Evolutionary conservation across 768 basidiomycete species (phyloP), one percentile per base, ranked within the genome.

Genomic region (Chalciporus pseudorubinellus): DNA sequence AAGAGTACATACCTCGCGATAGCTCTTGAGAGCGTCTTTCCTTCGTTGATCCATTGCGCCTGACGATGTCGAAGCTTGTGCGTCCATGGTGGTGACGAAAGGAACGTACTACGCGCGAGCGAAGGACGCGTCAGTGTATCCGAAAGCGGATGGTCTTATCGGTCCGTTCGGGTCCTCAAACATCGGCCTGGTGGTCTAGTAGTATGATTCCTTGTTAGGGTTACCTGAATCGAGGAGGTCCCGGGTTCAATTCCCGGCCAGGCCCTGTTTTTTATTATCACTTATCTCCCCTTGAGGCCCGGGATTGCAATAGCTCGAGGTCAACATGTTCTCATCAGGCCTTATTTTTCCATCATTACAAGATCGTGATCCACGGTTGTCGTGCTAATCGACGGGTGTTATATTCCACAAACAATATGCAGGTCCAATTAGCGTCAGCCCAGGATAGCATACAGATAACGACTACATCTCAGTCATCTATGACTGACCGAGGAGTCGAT

Each of bases 1-100:
- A n/a, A n/a, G n/a, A n/a, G n/a, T n/a, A n/a, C n/a, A 21, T 57
- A 89, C 90, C 52, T 88, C 87, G 52, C 91, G 78, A 63, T 92
- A 92, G 31, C 74, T 78, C 59, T 83, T 89, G 12, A 92, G 77
- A 11, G 88, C 87, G 72, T 87, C 84, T 55, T 77, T 75, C 63
- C 84, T 79, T 50, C 87, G 81, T 59, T 86, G 80, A 54, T 92
- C 90, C 58, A 92, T 81, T 20, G 68, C 61, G 34, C 74, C 76
- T 14, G 84, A 75, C 9, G 85, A 85, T 55, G 83, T 77, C 44
- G 83, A 67, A 42, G 62, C 60, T 22, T 65, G 65, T 58, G 58
- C 43, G 28, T 69, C 65, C 66, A 67, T 67, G 44, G 54, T 54
- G 36, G 44, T 57, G 41, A 52, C 29, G n/a, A 50, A 40, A 48